A percentile compares a stretch with the other conserved stretches of the same genome.
phyloP scores from a whole-genome alignment of 2,329 filamentous ascomycete genomes.

The Fusarium caatingaense region DNA sequence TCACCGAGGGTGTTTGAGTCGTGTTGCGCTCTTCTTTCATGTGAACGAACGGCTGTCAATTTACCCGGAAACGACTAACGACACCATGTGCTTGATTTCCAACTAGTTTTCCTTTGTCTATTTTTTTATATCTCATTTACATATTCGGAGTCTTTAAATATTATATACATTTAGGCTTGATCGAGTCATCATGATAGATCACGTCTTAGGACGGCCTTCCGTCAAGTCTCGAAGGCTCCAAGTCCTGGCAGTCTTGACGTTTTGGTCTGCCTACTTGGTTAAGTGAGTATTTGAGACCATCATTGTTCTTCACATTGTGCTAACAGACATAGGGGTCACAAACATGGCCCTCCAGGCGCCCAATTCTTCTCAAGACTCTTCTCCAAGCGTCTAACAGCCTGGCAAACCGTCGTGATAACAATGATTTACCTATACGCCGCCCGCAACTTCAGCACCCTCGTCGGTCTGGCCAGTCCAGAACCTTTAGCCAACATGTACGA shows the following conservation, averaged over 20 bases:
- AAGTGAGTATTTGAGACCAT: conserved; percentile 62
- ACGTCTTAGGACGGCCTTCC: conserved; percentile 91
- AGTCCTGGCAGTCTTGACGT: conserved; percentile 88
- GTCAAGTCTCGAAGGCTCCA: conserved; percentile 92
- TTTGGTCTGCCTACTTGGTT: conserved; percentile 89
- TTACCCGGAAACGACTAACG: conserved; percentile 16
- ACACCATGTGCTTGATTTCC: conserved; percentile 34
- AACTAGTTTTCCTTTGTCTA: conserved; percentile 27
- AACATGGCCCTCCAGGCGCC: conserved; percentile 85
- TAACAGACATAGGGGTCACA: conserved; percentile 73
- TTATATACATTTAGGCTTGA: neutral
- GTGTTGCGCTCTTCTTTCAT: conserved; percentile 37
- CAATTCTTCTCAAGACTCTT: conserved; percentile 78
- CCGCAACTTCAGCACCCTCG: conserved; percentile 92
- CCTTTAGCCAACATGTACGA: conserved; percentile 95
- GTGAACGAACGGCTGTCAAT: conserved; percentile 41
- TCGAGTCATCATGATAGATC: conserved; percentile 72
- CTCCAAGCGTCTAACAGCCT: conserved; percentile 79
- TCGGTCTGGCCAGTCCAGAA: conserved; percentile 91
- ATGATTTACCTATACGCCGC: conserved; percentile 91
- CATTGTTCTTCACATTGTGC: conserved; percentile 9
- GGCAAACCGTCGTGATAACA: conserved; percentile 89
- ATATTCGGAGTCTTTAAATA: conserved; percentile 1
- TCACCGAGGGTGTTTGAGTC: conserved; percentile 33
- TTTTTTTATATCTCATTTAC: neutral